Evolutionary conservation across 192 early-diverging fungal genomes (phyloP).

Genomic region (Coemansia guatemalensis): DNA sequence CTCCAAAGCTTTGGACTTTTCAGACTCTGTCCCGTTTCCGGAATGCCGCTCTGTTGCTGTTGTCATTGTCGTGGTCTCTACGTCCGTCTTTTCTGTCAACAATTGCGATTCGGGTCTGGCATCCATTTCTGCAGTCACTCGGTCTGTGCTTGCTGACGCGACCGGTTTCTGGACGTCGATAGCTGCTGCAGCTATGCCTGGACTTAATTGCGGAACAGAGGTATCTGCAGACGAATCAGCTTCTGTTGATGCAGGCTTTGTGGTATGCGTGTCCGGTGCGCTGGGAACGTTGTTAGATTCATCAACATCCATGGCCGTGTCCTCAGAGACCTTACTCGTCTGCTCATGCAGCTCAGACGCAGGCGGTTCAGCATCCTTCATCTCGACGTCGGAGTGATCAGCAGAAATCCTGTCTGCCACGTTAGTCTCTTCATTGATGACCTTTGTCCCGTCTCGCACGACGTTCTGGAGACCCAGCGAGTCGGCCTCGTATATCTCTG

Average conservation of each 20-base stretch:
- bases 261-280: not conserved
- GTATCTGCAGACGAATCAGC: not conserved
- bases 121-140: not conserved
- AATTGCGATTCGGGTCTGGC: not conserved
- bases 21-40: not conserved
- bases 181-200: not conserved
- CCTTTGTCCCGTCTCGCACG: constrained; percentile 37
- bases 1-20: not conserved
- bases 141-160: not conserved
- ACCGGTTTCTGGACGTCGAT: not conserved
- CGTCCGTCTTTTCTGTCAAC: not conserved
- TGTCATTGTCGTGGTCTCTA: not conserved
- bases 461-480: constrained; percentile 40
- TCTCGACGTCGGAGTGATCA: constrained; percentile 19
- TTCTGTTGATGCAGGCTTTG: not conserved
- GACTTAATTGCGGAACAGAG: not conserved
- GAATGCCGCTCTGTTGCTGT: not conserved
- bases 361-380: constrained; percentile 12
- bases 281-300: not conserved
- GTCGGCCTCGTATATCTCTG: constrained; percentile 55
- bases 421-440: constrained; percentile 48
- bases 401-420: not conserved
- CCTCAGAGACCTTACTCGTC: not conserved
- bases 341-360: not conserved
- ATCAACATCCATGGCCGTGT: constrained; percentile 33